Base-by-base conservation (phyloP, 202 grass and related monocot species). In the Brachypodium distachyon region DNA sequence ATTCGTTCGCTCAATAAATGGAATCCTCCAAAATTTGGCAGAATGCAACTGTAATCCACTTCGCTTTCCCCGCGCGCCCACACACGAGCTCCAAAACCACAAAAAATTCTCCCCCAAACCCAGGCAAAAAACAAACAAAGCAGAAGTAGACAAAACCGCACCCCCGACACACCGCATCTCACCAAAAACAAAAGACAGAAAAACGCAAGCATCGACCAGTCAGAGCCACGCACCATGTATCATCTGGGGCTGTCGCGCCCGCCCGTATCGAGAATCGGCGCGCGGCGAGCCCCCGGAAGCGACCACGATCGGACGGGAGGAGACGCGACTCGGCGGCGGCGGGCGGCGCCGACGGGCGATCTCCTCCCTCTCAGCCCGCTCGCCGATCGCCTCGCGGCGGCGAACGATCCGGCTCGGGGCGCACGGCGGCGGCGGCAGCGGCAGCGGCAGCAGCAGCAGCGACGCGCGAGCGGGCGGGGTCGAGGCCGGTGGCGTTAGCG, bases 311-410 rank as follows among this genome's bases (percentile, higher is more conserved):
- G 85, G 67, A 57, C 67, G 85, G 85, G 85, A 88, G 80, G 81
- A 88, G 86, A 54, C 76, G 76, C 85, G 79, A 79, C 74, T 61
- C 81, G 86, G 76, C 84, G 76, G 69, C 49, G 48, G 69, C 34
- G n/a, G n/a, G 58, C 74, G 59, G 49, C 79, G 80, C 59, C 85
- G 85, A 83, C 73, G 60, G 81, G 81, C 86, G 70, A 83, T 83
- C 85, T 87, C 85, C 85, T 87, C 85, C 85, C 85, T n/a, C 32
- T 79, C 37, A 44, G 69, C 46, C 28, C 74, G 68, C 67, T 57
- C 32, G 74, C 85, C 75, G 60, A 74, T 87, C 68, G 80, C 74
- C 75, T 37, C 70, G 34, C 59, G 40, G 34, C 50, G 34, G 67
- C 67, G 67, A n/a, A n/a, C 75, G 80, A 83, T 83, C 80, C 61